Evolutionary conservation across 2,329 filamentous ascomycete species (phyloP).

Genomic region (Zymoseptoria crescenta): DNA sequence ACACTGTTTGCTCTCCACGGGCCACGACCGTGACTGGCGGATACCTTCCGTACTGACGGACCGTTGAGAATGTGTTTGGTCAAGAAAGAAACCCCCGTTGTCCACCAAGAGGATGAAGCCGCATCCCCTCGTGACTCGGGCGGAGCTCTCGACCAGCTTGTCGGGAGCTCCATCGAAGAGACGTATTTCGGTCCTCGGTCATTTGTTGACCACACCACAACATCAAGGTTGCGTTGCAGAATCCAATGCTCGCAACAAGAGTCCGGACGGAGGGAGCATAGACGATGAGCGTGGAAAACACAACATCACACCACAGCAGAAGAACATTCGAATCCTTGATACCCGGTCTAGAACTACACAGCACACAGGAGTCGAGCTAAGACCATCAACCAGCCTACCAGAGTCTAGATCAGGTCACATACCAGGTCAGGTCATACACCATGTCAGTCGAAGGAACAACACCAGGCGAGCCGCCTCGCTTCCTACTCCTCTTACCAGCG

Average conservation of each 20-base stretch:
- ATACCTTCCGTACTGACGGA: not conserved
- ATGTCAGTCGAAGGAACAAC: not conserved
- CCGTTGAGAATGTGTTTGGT: not conserved
- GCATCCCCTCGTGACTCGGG: not conserved
- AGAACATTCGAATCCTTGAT: not conserved
- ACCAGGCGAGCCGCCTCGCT: constrained; percentile 23
- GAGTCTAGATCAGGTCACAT: not conserved
- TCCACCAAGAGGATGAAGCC: not conserved
- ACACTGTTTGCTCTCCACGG: not conserved
- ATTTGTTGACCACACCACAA: not conserved
- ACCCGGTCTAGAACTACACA: not conserved
- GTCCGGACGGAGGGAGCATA: not conserved
- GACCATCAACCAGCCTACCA: not conserved
- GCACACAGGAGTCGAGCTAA: not conserved
- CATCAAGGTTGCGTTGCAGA: not conserved
- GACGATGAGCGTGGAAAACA: not conserved
- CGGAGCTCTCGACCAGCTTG: not conserved
- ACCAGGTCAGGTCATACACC: not conserved
- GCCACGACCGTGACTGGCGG: not conserved
- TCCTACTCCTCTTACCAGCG: constrained; percentile 41
- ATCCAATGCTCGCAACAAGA: not conserved
- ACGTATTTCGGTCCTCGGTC: not conserved
- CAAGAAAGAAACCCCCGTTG: not conserved
- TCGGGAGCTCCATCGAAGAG: not conserved
- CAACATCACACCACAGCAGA: not conserved